Evolutionary conservation across 192 early-diverging fungal species (phyloP), one percentile per base, ranked within the genome.

Genomic region (Neocallimastix lanati): DNA sequence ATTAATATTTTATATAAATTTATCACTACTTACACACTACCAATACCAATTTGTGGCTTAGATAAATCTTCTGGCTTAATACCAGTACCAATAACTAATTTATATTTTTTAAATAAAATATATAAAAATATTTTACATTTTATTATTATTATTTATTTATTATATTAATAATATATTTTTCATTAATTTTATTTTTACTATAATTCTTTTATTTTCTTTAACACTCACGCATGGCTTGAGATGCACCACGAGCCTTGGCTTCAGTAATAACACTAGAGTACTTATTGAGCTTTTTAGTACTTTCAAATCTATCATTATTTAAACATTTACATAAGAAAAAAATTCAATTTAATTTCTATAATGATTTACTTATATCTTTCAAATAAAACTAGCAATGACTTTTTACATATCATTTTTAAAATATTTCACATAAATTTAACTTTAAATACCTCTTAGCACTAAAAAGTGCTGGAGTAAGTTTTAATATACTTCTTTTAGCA

Each of bases 211-310:
- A 13, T 21, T 76, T 16, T n/a, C n/a, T n/a, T n/a, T n/a, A n/a
- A n/a, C n/a, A 88, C 92, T 85, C 87, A 94, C 93, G 91, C 95
- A 98, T 96, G 5, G 98, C 98, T 85, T 99, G 98, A 78, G 94
- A 93, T 29, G 96, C 95, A 77, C 96, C 96, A 84, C 96, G 95
- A 28, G 93, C 87, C 84, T 96, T 97, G 79, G 93, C 92, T 86
- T 98, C 92, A 36, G 98, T 99, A 82, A 99, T 95, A 78, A 86
- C 90, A 76, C 90, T 82, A 82, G 93, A 94, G 88, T 90, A 93
- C 78, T 92, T 93, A 89, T 99, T 99, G 30, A 95, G 81, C 78
- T 83, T 83, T 21, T 77, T 21, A 50, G 40, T 21, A 67, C 50
- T 67, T 67, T 16, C 50, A 21, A 67, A 67, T 67, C 50, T 67